These are phyloP conservation scores for Stagonosporopsis cucurbitacearum DNA, from an alignment of 2,329 filamentous ascomycete genomes.

Conservation along the genomic window DNA sequence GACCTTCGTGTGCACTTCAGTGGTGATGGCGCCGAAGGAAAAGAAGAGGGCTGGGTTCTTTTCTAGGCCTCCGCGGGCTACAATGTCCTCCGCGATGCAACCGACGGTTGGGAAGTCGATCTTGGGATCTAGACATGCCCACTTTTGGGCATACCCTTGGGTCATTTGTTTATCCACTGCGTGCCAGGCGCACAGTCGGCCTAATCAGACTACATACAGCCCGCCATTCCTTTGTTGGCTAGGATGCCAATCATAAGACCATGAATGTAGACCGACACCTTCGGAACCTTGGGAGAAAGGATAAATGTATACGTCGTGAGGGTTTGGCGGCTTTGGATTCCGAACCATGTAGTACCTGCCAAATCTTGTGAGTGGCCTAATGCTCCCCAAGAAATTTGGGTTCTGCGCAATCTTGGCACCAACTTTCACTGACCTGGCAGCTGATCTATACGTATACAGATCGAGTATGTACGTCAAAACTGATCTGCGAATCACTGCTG, in stretches of 20 bases:
- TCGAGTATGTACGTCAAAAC: too few relatives aligned
- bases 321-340: too few relatives aligned
- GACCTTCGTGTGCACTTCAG: neutral
- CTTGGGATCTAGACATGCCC: neutral
- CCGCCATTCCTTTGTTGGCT: neutral
- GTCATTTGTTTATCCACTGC: slow-evolving; percentile 1
- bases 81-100: neutral
- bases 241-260: neutral
- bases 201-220: neutral
- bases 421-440: too few relatives aligned
- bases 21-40: neutral
- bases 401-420: too few relatives aligned
- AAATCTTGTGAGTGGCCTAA: too few relatives aligned
- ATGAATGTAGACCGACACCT: neutral
- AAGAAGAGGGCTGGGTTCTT: neutral
- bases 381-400: too few relatives aligned
- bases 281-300: neutral
- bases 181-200: neutral
- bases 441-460: too few relatives aligned
- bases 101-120: neutral
- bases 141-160: slow-evolving; percentile 1
- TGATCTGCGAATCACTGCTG: too few relatives aligned
- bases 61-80: neutral
- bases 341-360: too few relatives aligned
- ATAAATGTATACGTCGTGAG: too few relatives aligned